phyloP scores from a whole-genome alignment of 257 asterid genomes.

The Coffea eugenioides region DNA sequence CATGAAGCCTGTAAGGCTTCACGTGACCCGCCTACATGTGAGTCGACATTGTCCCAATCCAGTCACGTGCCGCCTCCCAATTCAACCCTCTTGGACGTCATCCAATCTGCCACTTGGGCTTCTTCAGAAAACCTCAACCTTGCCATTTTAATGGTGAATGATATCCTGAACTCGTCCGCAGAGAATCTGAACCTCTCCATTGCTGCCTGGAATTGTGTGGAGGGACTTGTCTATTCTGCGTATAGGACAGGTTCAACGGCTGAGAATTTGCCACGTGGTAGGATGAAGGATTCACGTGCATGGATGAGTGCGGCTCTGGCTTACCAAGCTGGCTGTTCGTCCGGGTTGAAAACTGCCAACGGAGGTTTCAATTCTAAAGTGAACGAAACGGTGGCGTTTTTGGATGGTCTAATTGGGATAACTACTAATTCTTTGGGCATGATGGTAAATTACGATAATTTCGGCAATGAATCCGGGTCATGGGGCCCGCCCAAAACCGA shows the following conservation, averaged over 20 bases:
- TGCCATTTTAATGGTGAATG: slow-evolving; percentile 41
- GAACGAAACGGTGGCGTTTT: slow-evolving; percentile 41
- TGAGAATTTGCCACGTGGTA: slow-evolving; percentile 24
- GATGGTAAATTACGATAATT: slow-evolving; percentile 40
- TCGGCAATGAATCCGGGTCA: slow-evolving; percentile 18
- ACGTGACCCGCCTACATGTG: slow-evolving; percentile 44
- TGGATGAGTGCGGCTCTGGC: slow-evolving; percentile 61
- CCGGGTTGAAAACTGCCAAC: slow-evolving; percentile 57
- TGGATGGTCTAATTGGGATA: slow-evolving; percentile 30
- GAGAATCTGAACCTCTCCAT: slow-evolving; percentile 44
- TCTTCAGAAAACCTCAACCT: slow-evolving; percentile 34
- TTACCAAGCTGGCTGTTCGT: slow-evolving; percentile 58
- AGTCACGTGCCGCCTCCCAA: slow-evolving; percentile 31
- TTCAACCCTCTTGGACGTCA: slow-evolving; percentile 36
- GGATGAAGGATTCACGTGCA: slow-evolving; percentile 61
- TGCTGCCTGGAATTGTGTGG: slow-evolving; percentile 48
- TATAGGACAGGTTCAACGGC: slow-evolving; percentile 32
- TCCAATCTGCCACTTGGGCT: slow-evolving; percentile 35
- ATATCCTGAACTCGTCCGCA: slow-evolving; percentile 28
- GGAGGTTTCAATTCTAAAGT: slow-evolving; percentile 32
- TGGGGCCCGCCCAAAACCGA: slow-evolving; percentile 44
- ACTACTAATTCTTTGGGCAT: slow-evolving; percentile 44
- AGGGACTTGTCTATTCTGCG: slow-evolving; percentile 37
- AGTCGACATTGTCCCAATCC: slow-evolving; percentile 32
- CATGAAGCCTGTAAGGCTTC: slow-evolving; percentile 59